Evolutionary conservation across 805 yeast genomes (phyloP), one percentile per base, ranked within the genome.

Genomic region (Clavispora asparagi): DNA sequence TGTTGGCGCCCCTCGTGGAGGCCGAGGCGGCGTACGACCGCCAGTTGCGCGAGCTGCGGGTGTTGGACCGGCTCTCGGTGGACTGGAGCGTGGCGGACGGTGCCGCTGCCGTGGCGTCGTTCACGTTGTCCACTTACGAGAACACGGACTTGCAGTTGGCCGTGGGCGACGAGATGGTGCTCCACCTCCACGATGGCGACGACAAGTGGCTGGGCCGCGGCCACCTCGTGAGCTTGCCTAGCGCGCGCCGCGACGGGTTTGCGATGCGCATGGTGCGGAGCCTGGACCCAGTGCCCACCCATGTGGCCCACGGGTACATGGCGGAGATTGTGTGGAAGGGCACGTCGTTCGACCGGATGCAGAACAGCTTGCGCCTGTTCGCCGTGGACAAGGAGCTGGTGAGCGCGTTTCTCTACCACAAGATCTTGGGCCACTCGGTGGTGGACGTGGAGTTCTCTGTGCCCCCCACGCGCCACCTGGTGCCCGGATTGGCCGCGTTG

Each of bases 261-360:
- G 83, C 91, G 1, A 65, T 89, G 41, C 96, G 89, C 61, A 70
- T 90, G 50, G 66, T 62, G 39, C 69, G 78, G 2, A 59, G 49
- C 2, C 37, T 47, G 6, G 53, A 54, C 1, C 58, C 64, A 1
- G 87, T 89, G 1, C 87, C 87, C 43, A 77, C 83, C 2, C 73
- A 82, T 49, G 60, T 77, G 33, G 75, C 77, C 1, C 73, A 79
- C 5, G 87, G 83, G 19, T 91, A 87, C 62, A 80, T 91, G 1
- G 90, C 91, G 0, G 92, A 87, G 56, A 85, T 88, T 60, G 87
- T 86, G 43, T 91, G 97, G 97, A 86, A 86, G 54, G 94, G 92
- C 13, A 81, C 83, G 2, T 73, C 95, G 1, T 90, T 83, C 60
- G 83, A 79, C 36, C 77, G 97, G 58, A 87, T 88, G 94, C 95